Percentiles rank a stretch among this genome's conserved stretches.
phyloP scores from a whole-genome alignment of 2,329 filamentous ascomycete species.

The Alternaria sp. region DNA sequence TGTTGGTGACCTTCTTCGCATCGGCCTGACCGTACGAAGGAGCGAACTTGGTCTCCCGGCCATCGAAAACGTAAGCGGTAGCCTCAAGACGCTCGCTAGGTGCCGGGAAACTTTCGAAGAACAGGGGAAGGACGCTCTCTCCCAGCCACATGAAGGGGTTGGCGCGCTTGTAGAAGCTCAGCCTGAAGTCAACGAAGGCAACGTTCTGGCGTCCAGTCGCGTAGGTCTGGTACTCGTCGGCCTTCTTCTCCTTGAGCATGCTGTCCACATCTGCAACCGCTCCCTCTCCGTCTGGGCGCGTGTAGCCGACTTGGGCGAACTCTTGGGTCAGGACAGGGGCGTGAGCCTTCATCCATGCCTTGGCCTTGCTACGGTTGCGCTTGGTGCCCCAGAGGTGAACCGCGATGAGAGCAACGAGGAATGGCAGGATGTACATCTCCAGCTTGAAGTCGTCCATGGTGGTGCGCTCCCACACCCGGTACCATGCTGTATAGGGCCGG shows the following conservation, averaged over 20 bases:
- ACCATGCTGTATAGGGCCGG: conserved; percentile 90
- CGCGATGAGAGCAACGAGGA: conserved; percentile 75
- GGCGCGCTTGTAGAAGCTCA: conserved; percentile 83
- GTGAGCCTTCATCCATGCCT: conserved; percentile 79
- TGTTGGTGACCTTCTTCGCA: conserved; percentile 67
- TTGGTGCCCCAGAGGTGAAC: conserved; percentile 83
- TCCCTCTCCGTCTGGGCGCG: conserved; percentile 47
- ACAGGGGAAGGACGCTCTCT: conserved; percentile 74
- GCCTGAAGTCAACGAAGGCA: conserved; percentile 85
- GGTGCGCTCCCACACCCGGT: conserved; percentile 92
- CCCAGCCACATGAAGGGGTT: conserved; percentile 74
- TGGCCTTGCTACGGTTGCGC: conserved; percentile 80
- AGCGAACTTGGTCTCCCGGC: conserved; percentile 81
- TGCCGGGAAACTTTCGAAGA: conserved; percentile 76
- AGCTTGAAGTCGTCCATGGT: conserved; percentile 82
- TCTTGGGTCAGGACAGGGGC: conserved; percentile 75
- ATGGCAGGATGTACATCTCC: conserved; percentile 80
- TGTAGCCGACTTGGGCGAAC: conserved; percentile 86
- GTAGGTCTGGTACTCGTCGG: conserved; percentile 86
- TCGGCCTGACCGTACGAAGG: conserved; percentile 67
- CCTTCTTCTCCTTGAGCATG: conserved; percentile 82
- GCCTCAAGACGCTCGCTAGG: conserved; percentile 78
- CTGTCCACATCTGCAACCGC: conserved; percentile 57
- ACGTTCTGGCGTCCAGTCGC: conserved; percentile 91
- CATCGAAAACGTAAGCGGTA: conserved; percentile 86